Conservation (phyloP, 257 asterid genomes). For the Solanum medicagineum region DNA sequence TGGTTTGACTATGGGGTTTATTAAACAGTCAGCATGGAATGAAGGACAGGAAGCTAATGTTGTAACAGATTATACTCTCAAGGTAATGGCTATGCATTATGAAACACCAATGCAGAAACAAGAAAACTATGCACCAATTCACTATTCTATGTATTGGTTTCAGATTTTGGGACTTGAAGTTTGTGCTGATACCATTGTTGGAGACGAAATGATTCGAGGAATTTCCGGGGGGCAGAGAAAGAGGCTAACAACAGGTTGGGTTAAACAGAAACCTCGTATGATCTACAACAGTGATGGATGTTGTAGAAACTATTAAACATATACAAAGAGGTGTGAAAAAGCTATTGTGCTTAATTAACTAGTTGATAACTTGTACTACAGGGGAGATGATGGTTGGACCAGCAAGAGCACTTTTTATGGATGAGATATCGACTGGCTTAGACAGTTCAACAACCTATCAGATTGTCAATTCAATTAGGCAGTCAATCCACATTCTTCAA, state of each 20-base stretch:
- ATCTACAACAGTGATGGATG: background rate
- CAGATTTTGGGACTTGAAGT: conserved; percentile 82
- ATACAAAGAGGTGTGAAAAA: background rate
- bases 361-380: conserved; percentile 4
- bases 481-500: conserved; percentile 63
- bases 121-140: background rate
- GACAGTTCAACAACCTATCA: conserved; percentile 85
- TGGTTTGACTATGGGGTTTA: background rate
- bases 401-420: conserved; percentile 82
- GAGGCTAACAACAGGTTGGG: conserved; percentile 74
- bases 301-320: background rate
- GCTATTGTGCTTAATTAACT: background rate
- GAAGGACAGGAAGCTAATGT: conserved; percentile 81
- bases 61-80: conserved; percentile 70
- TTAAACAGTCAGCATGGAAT: conserved; percentile 55
- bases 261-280: background rate
- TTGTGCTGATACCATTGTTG: conserved; percentile 82
- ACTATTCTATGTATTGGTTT: background rate
- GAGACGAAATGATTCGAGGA: conserved; percentile 80
- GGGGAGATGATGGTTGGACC: conserved; percentile 97
- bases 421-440: conserved; percentile 90
- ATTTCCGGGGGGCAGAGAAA: conserved; percentile 87
- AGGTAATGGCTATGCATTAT: conserved; percentile 25
- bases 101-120: background rate
- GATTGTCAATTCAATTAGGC: conserved; percentile 67